Conservation (phyloP, 805 yeast genomes). For the Lipomyces oligophaga region DNA sequence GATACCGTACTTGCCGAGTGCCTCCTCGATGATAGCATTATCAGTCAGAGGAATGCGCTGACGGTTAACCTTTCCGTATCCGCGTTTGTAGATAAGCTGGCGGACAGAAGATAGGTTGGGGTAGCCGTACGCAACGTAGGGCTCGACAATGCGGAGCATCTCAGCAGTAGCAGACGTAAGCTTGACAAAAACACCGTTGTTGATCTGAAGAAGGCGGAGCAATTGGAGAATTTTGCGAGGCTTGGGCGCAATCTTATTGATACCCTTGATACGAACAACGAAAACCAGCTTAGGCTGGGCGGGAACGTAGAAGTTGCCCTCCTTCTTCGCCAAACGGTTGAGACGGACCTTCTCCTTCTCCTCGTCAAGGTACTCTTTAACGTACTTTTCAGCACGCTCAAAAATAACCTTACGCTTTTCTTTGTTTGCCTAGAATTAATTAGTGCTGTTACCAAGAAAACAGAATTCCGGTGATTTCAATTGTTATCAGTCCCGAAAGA, state of each 20-base stretch:
- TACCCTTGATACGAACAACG: conserved; percentile 75
- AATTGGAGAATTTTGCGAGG: conserved; percentile 78
- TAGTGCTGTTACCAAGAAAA: no score
- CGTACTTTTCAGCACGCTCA: conserved; percentile 93
- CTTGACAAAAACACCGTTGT: conserved; percentile 75
- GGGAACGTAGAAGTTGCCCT: conserved; percentile 86
- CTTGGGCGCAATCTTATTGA: conserved; percentile 74
- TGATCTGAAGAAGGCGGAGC: conserved; percentile 72
- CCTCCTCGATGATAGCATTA: conserved; percentile 65
- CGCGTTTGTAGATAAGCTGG: conserved; percentile 77
- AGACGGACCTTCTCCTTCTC: conserved; percentile 74
- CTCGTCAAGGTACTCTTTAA: conserved; percentile 83
- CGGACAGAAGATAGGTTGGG: conserved; percentile 70
- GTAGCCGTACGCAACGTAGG: conserved; percentile 79
- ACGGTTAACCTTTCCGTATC: conserved; percentile 76
- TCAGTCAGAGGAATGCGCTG: conserved; percentile 71
- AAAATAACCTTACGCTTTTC: conserved; percentile 59
- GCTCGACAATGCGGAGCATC: conserved; percentile 73
- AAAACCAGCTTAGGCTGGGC: conserved; percentile 67
- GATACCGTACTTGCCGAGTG: conserved; percentile 71
- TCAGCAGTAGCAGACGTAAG: conserved; percentile 76
- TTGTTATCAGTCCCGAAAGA: conserved; percentile 75
- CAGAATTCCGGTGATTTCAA: no score
- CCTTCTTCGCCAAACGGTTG: conserved; percentile 90
- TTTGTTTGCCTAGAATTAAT: conserved; percentile 41